Conservation (phyloP, 2,329 filamentous ascomycete species). For the Aspergillus niger region DNA sequence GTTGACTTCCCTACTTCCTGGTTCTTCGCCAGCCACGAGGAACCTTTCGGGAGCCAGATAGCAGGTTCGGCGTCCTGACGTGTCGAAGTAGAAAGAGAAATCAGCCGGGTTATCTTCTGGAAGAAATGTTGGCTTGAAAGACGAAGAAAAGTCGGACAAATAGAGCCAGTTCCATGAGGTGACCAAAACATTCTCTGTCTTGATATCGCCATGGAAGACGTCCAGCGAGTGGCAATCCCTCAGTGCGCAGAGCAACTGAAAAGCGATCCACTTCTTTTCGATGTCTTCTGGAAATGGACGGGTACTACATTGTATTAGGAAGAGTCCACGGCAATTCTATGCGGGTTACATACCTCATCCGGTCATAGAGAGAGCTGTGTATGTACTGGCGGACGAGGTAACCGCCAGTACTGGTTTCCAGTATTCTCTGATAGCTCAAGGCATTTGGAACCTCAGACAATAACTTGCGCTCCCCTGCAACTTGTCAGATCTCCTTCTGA, state of each 20-base stretch:
- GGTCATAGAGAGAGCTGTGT: conserved; percentile 95
- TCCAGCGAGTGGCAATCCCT: conserved; percentile 88
- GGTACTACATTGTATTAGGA: conserved; percentile 62
- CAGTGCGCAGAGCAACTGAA: conserved; percentile 88
- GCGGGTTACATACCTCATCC: conserved; percentile 61
- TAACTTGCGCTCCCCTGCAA: conserved; percentile 72
- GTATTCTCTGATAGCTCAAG: conserved; percentile 81
- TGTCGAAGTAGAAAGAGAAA: conserved; percentile 97
- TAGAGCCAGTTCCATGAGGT: conserved; percentile 99
- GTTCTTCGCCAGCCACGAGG: conserved; percentile 67
- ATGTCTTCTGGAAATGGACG: conserved; percentile 95
- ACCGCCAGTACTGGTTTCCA: conserved; percentile 88
- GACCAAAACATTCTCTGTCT: conserved; percentile 94
- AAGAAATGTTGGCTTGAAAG: conserved; percentile 90
- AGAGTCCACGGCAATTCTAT: no score
- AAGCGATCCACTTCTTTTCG: conserved; percentile 98
- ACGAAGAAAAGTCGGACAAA: conserved; percentile 92
- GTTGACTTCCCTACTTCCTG: conserved; percentile 64
- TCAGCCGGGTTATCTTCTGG: conserved; percentile 96
- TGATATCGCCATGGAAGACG: conserved; percentile 96
- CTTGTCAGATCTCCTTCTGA: conserved; percentile 20
- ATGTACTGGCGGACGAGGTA: conserved; percentile 94
- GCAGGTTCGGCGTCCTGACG: conserved; percentile 85
- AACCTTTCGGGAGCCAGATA: conserved; percentile 96
- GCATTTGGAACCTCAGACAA: conserved; percentile 87